Conservation (phyloP, 2,329 filamentous ascomycete genomes). For the Fonsecaea pugnacius region DNA sequence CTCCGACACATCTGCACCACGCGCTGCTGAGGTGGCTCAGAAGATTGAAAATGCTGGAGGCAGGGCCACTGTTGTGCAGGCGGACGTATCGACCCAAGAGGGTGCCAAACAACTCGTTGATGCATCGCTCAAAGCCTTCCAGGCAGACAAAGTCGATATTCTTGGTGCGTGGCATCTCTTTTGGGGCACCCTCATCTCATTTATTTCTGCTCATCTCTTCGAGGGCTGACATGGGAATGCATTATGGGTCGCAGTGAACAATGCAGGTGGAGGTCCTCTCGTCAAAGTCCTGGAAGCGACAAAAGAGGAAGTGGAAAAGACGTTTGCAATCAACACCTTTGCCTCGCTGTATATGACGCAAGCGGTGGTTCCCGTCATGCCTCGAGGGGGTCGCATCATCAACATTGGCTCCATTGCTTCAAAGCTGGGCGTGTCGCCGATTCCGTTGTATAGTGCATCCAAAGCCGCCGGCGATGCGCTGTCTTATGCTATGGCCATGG, state of each 20-base stretch:
- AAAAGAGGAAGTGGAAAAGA: conserved; percentile 53
- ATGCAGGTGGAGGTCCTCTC: conserved; percentile 36
- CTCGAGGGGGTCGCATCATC: conserved; percentile 53
- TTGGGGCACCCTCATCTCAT: neutral
- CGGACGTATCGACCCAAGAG: conserved; percentile 22
- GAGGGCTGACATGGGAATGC: neutral
- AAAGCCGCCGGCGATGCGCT: conserved; percentile 66
- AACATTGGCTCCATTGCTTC: conserved; percentile 42
- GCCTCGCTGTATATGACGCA: conserved; percentile 41
- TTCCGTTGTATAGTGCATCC: conserved; percentile 56
- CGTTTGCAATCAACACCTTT: conserved; percentile 63
- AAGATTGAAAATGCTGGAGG: conserved; percentile 38
- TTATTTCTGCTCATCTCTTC: neutral
- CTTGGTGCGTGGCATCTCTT: conserved; percentile 30
- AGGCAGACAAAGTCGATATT: conserved; percentile 29
- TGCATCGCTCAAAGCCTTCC: conserved; percentile 24
- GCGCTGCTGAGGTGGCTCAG: conserved; percentile 37
- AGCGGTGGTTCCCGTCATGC: conserved; percentile 24
- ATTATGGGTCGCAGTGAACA: conserved; percentile 34
- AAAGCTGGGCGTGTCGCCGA: conserved; percentile 24
- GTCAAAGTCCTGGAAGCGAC: conserved; percentile 34
- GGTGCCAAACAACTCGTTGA: conserved; percentile 22
- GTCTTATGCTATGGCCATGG: conserved; percentile 59
- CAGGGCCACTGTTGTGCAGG: conserved; percentile 21
- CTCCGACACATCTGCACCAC: conserved; percentile 37